A percentile compares a stretch with the other conserved stretches of the same genome.
Evolutionary conservation across 2,329 filamentous ascomycete species (phyloP).

Genomic region (Phoma sp.): DNA sequence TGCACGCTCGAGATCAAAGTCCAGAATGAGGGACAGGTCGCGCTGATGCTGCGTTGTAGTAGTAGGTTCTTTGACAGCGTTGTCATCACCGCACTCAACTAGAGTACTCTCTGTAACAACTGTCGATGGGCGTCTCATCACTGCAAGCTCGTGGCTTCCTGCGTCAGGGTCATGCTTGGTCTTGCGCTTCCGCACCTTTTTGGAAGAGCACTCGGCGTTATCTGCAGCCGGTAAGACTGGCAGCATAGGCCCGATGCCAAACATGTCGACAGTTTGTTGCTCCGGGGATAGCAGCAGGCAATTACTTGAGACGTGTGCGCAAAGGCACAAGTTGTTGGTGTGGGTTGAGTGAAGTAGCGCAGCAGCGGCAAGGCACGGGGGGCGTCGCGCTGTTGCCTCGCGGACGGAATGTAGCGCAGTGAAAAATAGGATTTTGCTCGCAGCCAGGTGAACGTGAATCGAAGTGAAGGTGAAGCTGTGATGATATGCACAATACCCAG

Average conservation of each 20-base stretch:
- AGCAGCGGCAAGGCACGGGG: slow-evolving; percentile 1
- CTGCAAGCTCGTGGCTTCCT: background rate
- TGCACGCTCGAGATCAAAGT: slow-evolving; percentile 22
- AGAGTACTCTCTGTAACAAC: slow-evolving; percentile 2
- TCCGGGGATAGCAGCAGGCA: background rate
- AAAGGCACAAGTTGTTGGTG: background rate
- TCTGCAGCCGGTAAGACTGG: slow-evolving; percentile 2
- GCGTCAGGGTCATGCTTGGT: background rate
- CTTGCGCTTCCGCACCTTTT: background rate
- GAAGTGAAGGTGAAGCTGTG: slow-evolving; percentile 9
- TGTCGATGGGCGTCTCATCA: background rate
- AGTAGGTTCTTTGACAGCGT: background rate
- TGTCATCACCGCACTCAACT: background rate
- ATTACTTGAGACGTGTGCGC: background rate
- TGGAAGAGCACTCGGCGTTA: background rate
- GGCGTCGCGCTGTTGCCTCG: background rate
- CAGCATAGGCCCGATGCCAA: slow-evolving; percentile 10
- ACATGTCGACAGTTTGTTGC: background rate
- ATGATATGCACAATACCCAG: background rate
- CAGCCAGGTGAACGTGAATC: too few species aligned
- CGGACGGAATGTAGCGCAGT: background rate
- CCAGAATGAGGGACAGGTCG: slow-evolving; percentile 7
- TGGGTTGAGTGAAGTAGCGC: background rate
- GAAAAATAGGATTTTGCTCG: background rate
- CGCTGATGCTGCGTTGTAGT: slow-evolving; percentile 1